These are phyloP conservation scores for Cryphonectria radicalis DNA, from an alignment of 2,329 filamentous ascomycete genomes.

Conservation along the genomic window DNA sequence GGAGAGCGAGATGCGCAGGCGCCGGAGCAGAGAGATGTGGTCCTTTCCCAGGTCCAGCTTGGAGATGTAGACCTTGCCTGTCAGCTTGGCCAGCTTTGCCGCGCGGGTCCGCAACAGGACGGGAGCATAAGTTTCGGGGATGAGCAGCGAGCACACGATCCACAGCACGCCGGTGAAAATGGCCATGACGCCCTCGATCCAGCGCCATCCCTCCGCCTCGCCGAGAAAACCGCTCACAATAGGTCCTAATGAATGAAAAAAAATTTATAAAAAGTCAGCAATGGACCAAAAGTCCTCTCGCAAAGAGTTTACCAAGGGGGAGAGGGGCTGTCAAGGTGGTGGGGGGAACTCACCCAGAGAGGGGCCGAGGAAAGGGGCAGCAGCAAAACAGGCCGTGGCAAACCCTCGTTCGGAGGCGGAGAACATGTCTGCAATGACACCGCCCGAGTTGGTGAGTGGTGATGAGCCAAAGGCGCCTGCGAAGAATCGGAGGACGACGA, in stretches of 20 bases:
- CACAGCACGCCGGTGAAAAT: slow-evolving; percentile 66
- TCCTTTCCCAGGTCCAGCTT: slow-evolving; percentile 48
- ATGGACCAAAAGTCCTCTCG: background rate
- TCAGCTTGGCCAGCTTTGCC: slow-evolving; percentile 52
- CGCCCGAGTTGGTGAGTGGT: slow-evolving; percentile 65
- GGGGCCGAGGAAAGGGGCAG: slow-evolving; percentile 69
- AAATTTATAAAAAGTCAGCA: slow-evolving; percentile 5
- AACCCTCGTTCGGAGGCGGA: slow-evolving; percentile 54
- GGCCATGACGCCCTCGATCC: slow-evolving; percentile 69
- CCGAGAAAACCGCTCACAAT: slow-evolving; percentile 71
- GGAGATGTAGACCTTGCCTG: slow-evolving; percentile 60
- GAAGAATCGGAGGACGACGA: slow-evolving; percentile 68
- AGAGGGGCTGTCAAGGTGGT: fast-evolving
- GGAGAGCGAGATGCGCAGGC: slow-evolving; percentile 61
- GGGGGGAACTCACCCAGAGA: slow-evolving; percentile 42
- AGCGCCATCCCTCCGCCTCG: slow-evolving; percentile 68
- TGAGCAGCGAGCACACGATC: slow-evolving; percentile 53
- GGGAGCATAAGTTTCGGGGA: slow-evolving; percentile 66
- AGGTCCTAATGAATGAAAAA: slow-evolving; percentile 47
- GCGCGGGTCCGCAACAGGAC: slow-evolving; percentile 60
- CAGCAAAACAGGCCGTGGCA: slow-evolving; percentile 67
- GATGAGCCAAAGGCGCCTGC: slow-evolving; percentile 65
- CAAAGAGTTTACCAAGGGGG: too few species aligned
- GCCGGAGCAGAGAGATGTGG: slow-evolving; percentile 49
- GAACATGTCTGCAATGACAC: slow-evolving; percentile 67